phyloP scores from a whole-genome alignment of 306 rosid genomes.

The Canavalia gladiata region DNA sequence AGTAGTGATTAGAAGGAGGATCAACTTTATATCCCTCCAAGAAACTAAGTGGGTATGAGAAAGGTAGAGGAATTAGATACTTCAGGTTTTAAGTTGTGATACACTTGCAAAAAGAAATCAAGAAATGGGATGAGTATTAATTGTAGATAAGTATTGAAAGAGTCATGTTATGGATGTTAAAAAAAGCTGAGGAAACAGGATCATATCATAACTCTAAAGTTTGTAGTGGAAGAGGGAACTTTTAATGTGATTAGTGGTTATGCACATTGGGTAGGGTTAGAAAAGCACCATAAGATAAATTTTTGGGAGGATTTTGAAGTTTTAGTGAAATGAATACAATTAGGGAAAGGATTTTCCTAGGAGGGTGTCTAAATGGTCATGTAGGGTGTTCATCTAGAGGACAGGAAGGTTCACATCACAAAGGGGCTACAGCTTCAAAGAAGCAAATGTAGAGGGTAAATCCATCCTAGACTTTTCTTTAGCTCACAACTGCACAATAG shows the following conservation, averaged over 20 bases:
- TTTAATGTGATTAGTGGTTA: background rate
- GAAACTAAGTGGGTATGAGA: background rate
- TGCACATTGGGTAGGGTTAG: background rate
- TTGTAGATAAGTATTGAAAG: background rate
- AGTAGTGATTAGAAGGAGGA: background rate
- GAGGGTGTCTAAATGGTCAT: background rate
- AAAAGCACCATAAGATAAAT: background rate
- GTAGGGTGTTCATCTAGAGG: background rate
- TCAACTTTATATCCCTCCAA: background rate
- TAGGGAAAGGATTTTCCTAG: background rate
- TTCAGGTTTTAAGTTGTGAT: background rate
- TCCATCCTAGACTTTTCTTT: background rate
- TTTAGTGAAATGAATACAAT: background rate
- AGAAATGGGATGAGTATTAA: background rate
- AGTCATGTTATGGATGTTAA: background rate
- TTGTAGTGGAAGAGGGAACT: conserved; percentile 8
- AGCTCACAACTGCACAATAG: background rate
- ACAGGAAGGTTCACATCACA: background rate
- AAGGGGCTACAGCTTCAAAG: background rate
- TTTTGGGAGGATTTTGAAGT: background rate
- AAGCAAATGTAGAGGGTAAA: background rate
- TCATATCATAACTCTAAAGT: background rate
- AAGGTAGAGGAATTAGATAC: background rate
- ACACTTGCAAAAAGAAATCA: background rate
- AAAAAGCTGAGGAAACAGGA: background rate